Evolutionary conservation across 495 filamentous ascomycete species (phyloP), one percentile per base, ranked within the genome.

Genomic region (Lichenothelia convexa): DNA sequence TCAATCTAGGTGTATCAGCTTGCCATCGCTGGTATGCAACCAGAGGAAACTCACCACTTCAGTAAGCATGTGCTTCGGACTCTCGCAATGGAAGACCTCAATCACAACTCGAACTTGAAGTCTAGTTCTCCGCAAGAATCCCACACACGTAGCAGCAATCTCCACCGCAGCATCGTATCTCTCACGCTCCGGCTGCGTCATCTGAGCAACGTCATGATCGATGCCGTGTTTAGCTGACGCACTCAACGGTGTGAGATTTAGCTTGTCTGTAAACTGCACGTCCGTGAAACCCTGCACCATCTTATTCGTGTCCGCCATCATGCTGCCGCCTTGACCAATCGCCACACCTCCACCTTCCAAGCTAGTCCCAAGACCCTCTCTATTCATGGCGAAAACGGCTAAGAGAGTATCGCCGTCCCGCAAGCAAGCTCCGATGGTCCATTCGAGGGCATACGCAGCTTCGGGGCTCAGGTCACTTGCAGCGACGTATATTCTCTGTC

Each of bases 21-120:
- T 8, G 31, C 8, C n/a, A n/a, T n/a, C n/a, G n/a, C n/a, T n/a
- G 24, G 24, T 29, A 29, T 32, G 32, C 23, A 22, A 39, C 15
- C 32, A 19, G 5, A 8, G 21, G 15, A 22, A 27, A 43, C 54
- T 49, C 31, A 58, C 55, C 36, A 63, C 59, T 49, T 63, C 59
- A 1, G 59, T 61, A 36, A 63, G 59, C 59, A 63, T 59, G 35
- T 63, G 59, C 32, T 59, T 59, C 16, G 87, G 84, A 45, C 79
- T 92, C 65, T 93, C 94, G 75, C 89, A 95, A 53, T 95, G 87
- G 43, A 95, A 81, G 16, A 94, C 87, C 54, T 97, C 89, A 22
- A 97, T 76, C 18, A 89, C 81, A 35, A 93, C 72, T 32, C 81
- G 73, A 23, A 93, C 85, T 51, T 95, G 87, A 27, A 97, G 62